Evolutionary conservation across 352 stramenopile genomes (phyloP), one percentile per base, ranked within the genome.

Genomic region (Phytopythium kandeliae): DNA sequence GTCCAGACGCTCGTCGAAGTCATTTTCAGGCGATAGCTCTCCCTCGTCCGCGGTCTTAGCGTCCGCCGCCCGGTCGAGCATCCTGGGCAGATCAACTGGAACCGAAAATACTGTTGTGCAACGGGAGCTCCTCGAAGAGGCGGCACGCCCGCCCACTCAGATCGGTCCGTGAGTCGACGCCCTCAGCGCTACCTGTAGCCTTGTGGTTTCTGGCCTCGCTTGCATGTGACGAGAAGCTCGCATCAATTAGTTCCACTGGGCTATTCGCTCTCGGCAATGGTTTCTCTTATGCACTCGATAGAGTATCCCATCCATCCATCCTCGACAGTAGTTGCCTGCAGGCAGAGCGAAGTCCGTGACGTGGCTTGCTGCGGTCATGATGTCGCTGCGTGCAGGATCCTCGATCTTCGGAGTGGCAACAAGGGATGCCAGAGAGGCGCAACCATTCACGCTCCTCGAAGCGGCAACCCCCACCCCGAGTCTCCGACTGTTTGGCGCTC

Each of bases 11-110:
- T 63, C 71, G 21, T 84, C 69, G 24, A 85, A 71, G 51, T 71
- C 62, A 17, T 62, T 59, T 4, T 61, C 50, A 7, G 34, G 31
- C 36, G 61, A 54, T 25, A 55, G 62, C 21, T 71, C 58, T 34
- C 35, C 21, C 19, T 40, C 40, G 17, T 26, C 46, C 11, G 16
- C 57, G 24, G 72, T 60, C 55, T 89, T 89, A 15, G 71, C 54
- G 12, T 87, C 78, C 7, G 78, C 76, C 48, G 53, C 65, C 55
- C 72, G 71, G 26, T 82, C 69, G 21, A 78, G 58, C 57, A 74
- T 46, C 67, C 67, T 51, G 9, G 37, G 74, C 57, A 22, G 16
- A 24, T 45, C 38, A 42, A 10, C n/a, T 3, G 3, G 37, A 9
- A 42, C 15, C 37, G 37, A 16, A 42, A 42, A 42, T 42, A 42